Conservation (phyloP, 2,329 filamentous ascomycete genomes). For the Coniochaeta hoffmannii region DNA sequence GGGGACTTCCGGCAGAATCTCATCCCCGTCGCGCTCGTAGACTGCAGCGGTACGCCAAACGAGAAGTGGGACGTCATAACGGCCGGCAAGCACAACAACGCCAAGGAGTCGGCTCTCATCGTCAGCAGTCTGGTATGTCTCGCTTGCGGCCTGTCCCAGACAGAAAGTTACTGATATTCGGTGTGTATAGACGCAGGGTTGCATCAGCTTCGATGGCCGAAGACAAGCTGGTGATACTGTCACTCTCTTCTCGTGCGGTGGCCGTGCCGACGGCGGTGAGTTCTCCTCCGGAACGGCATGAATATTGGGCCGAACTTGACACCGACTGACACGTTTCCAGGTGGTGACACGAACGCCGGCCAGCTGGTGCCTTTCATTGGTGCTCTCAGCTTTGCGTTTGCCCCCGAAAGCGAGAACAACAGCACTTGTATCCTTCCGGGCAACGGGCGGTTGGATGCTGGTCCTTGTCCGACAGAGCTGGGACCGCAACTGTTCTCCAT, state of each 20-base stretch:
- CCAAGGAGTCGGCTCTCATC: slow-evolving; percentile 31
- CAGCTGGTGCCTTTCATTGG: slow-evolving; percentile 43
- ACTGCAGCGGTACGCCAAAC: slow-evolving; percentile 35
- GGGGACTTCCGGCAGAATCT: slow-evolving; percentile 48
- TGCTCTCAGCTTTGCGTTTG: slow-evolving; percentile 32
- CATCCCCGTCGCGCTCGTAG: slow-evolving; percentile 38
- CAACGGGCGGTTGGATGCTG: slow-evolving; percentile 18
- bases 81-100: slow-evolving; percentile 40
- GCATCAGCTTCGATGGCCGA: slow-evolving; percentile 40
- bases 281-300: slow-evolving; percentile 1
- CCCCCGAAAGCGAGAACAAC: slow-evolving; percentile 34
- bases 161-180: neutral
- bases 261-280: slow-evolving; percentile 39
- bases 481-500: slow-evolving; percentile 23
- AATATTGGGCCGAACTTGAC: neutral
- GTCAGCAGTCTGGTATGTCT: slow-evolving; percentile 36
- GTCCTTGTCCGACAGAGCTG: slow-evolving; percentile 19
- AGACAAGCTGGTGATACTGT: slow-evolving; percentile 37
- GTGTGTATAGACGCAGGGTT: slow-evolving; percentile 29
- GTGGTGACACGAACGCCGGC: slow-evolving; percentile 35
- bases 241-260: slow-evolving; percentile 44
- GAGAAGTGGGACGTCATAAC: slow-evolving; percentile 46
- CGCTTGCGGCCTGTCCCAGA: neutral
- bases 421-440: slow-evolving; percentile 35
- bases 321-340: slow-evolving; percentile 18